phyloP scores from a whole-genome alignment of 228 moss, liverwort and hornwort species.

The Sphagnum fallax region DNA sequence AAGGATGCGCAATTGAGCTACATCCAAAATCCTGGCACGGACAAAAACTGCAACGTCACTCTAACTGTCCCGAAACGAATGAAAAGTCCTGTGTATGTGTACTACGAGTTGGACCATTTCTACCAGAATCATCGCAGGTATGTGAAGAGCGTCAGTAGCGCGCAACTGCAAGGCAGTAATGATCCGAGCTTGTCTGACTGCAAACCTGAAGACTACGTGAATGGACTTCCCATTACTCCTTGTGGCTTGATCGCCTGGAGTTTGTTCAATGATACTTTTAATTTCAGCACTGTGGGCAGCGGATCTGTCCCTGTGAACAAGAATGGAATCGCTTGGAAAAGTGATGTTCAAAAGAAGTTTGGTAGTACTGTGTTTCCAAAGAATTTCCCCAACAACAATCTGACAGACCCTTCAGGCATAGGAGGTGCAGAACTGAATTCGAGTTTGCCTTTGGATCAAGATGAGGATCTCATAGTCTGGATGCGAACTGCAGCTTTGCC shows the following conservation, averaged over 20 bases:
- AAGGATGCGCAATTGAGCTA: conserved; percentile 17
- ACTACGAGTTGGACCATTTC: conserved; percentile 58
- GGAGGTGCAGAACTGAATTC: conserved; percentile 44
- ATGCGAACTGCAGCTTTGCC: conserved; percentile 78
- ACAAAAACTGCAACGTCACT: conserved; percentile 32
- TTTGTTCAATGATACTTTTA: conserved; percentile 64
- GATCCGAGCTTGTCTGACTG: conserved; percentile 14
- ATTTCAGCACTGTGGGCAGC: conserved; percentile 5
- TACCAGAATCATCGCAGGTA: conserved; percentile 86
- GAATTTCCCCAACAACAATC: conserved; percentile 55
- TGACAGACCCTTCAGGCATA: conserved; percentile 1
- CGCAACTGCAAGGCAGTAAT: conserved; percentile 30
- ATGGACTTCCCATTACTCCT: conserved; percentile 41
- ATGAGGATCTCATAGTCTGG: conserved; percentile 75
- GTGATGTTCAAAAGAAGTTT: conserved; percentile 49
- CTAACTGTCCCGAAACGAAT: conserved; percentile 48
- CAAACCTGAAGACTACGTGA: conserved; percentile 39
- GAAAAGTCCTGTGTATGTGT: conserved; percentile 49
- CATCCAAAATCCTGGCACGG: conserved; percentile 22
- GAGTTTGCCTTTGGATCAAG: conserved; percentile 28
- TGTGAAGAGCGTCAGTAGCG: conserved; percentile 49
- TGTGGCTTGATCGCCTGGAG: conserved; percentile 90
- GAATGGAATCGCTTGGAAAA: conserved; percentile 65
- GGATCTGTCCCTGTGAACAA: conserved; percentile 14
- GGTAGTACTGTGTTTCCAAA: conserved; percentile 26